Percentiles rank a stretch among this genome's conserved stretches.
These are phyloP conservation scores for Hypocreales sp. DNA, from an alignment of 2,329 filamentous ascomycete species.

Conservation along the genomic window DNA sequence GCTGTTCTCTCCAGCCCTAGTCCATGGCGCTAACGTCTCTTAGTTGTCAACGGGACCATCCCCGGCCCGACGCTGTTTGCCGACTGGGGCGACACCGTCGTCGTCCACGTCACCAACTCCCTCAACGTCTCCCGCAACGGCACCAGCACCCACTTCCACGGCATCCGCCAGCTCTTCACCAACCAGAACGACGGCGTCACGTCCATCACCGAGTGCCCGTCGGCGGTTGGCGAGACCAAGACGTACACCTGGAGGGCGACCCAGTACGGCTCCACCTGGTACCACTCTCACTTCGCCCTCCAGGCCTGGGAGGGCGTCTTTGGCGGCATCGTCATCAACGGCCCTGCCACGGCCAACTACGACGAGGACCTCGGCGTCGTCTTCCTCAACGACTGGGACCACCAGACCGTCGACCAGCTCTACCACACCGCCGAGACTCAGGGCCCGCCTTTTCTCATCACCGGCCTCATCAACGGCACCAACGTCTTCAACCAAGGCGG, in stretches of 20 bases:
- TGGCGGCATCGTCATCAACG: constrained; percentile 47
- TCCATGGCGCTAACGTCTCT: too few species aligned
- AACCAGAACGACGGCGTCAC: constrained; percentile 41
- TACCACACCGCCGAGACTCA: constrained; percentile 4
- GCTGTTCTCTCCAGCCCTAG: not conserved
- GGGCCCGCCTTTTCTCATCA: constrained; percentile 17
- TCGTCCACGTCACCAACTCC: constrained; percentile 36
- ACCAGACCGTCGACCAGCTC: constrained; percentile 24
- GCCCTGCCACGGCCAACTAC: constrained; percentile 41
- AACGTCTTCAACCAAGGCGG: constrained; percentile 19
- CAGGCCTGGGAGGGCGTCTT: constrained; percentile 38
- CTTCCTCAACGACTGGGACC: constrained; percentile 43
- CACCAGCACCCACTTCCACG: constrained; percentile 48
- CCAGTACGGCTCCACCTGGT: constrained; percentile 40
- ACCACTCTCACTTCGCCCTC: constrained; percentile 42
- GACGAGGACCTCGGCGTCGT: constrained; percentile 47
- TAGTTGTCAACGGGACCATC: constrained; percentile 37
- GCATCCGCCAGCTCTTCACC: constrained; percentile 38
- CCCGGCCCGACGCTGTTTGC: constrained; percentile 43
- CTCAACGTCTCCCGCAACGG: constrained; percentile 28
- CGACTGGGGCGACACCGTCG: constrained; percentile 32
- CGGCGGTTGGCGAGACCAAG: constrained; percentile 31
- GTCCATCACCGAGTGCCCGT: constrained; percentile 31
- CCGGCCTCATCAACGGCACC: constrained; percentile 28
- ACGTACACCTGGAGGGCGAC: constrained; percentile 44